Percentiles rank a stretch among this genome's conserved stretches.
Conservation (phyloP, 768 basidiomycete genomes). For the Mycena amicta region DNA sequence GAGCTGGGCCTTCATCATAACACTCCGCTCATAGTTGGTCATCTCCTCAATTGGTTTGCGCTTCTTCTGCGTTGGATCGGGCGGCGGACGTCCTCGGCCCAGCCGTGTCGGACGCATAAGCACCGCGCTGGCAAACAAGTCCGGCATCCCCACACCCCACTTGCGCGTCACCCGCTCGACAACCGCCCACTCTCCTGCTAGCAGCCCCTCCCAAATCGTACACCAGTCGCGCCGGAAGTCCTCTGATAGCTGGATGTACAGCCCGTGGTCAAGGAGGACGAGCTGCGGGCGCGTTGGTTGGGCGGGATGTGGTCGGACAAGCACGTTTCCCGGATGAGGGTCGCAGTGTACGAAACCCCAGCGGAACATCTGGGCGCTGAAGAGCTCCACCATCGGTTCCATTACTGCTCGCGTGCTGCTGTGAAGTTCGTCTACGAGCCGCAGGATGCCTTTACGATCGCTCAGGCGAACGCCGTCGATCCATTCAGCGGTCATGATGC, state of each 20-base stretch:
- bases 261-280: conserved; percentile 89
- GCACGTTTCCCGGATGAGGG: conserved; percentile 78
- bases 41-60: conserved; percentile 32
- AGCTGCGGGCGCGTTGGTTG: conserved; percentile 55
- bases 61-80: conserved; percentile 12
- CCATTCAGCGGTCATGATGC: conserved; percentile 85
- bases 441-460: conserved; percentile 58
- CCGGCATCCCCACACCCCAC: conserved; percentile 75
- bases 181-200: conserved; percentile 55
- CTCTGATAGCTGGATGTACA: conserved; percentile 76
- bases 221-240: conserved; percentile 78
- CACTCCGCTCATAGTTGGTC: conserved; percentile 70
- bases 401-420: conserved; percentile 71
- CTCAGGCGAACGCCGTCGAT: conserved; percentile 76
- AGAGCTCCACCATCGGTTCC: conserved; percentile 85
- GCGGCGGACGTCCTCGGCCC: conserved; percentile 34
- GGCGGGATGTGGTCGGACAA: conserved; percentile 61
- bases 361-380: conserved; percentile 87
- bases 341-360: conserved; percentile 92
- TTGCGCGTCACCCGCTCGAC: conserved; percentile 52
- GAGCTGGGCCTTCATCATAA: conserved; percentile 67
- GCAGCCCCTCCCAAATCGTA: conserved; percentile 69
- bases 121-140: conserved; percentile 73
- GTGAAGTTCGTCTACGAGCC: conserved; percentile 54
- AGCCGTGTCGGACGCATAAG: conserved; percentile 63